These are phyloP conservation scores for Thraustochytrium striatum DNA, from an alignment of 352 stramenopile genomes.

Conservation along the genomic window DNA sequence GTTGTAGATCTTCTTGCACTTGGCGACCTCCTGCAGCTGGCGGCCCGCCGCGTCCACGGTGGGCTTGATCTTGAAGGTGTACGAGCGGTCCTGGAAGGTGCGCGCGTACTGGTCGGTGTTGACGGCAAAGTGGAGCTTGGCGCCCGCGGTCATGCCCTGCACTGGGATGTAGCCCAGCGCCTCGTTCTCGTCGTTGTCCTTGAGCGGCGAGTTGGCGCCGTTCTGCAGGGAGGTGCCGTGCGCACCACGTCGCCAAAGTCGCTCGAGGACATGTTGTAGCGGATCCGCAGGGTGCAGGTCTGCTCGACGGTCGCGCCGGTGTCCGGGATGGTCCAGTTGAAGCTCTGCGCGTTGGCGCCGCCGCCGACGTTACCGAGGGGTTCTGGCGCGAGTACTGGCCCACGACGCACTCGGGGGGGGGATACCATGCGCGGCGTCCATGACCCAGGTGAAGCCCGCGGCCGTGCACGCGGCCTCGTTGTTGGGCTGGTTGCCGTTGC, in stretches of 20 bases:
- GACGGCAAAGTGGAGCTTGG: conserved; percentile 38
- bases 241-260: conserved; percentile 48
- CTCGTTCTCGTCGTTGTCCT: conserved; percentile 44
- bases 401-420: conserved; percentile 51
- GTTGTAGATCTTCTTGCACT: conserved; percentile 54
- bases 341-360: conserved; percentile 35
- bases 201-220: conserved; percentile 29
- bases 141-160: conserved; percentile 51
- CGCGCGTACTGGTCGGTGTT: conserved; percentile 60
- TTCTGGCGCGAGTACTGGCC: conserved; percentile 54
- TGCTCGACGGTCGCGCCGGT: conserved; percentile 43
- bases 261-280: conserved; percentile 56
- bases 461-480: conserved; percentile 52
- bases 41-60: neutral
- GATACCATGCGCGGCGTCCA: conserved; percentile 14
- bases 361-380: conserved; percentile 54
- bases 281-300: conserved; percentile 52
- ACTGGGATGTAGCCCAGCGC: conserved; percentile 52
- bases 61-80: conserved; percentile 37
- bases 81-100: conserved; percentile 54
- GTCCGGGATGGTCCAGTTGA: conserved; percentile 35
- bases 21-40: no score
- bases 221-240: conserved; percentile 45
- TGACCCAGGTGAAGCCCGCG: conserved; percentile 51
- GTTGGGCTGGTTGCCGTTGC: conserved; percentile 52